These are phyloP conservation scores for Fusarium algeriense DNA, from an alignment of 2,329 filamentous ascomycete genomes.

Conservation along the genomic window DNA sequence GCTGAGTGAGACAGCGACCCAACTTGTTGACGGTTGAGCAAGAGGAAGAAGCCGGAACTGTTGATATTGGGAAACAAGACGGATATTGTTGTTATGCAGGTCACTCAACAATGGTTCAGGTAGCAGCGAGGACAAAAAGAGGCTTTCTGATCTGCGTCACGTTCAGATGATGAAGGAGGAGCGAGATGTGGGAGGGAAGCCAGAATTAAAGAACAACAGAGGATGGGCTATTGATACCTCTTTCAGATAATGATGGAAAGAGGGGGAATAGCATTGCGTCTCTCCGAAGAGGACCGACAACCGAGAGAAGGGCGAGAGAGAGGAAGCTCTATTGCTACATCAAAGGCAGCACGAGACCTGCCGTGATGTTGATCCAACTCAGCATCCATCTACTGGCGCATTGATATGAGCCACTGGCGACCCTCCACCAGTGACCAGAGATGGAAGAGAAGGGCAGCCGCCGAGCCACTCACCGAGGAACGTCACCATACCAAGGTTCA, in stretches of 20 bases:
- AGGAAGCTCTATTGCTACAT: constrained; percentile 26
- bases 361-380: constrained; percentile 44
- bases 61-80: constrained; percentile 23
- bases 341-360: constrained; percentile 39
- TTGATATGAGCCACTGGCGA: constrained; percentile 48
- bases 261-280: constrained; percentile 18
- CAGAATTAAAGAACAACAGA: constrained; percentile 30
- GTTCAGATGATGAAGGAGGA: constrained; percentile 22
- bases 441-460: constrained; percentile 27
- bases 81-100: constrained; percentile 4
- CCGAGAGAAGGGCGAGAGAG: constrained; percentile 33
- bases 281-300: constrained; percentile 32
- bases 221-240: constrained; percentile 28
- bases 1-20: constrained; percentile 24
- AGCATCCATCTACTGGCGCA: constrained; percentile 28
- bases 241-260: constrained; percentile 21
- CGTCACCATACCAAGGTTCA: constrained; percentile 43
- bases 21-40: constrained; percentile 30
- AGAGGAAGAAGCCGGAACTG: constrained; percentile 24
- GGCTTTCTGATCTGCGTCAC: constrained; percentile 38
- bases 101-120: constrained; percentile 18
- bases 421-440: constrained; percentile 47
- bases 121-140: constrained; percentile 14
- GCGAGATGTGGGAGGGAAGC: constrained; percentile 33
- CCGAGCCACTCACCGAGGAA: constrained; percentile 44